These are phyloP conservation scores for Clarkia xantiana DNA, from an alignment of 345 rosid genomes.

Conservation along the genomic window DNA sequence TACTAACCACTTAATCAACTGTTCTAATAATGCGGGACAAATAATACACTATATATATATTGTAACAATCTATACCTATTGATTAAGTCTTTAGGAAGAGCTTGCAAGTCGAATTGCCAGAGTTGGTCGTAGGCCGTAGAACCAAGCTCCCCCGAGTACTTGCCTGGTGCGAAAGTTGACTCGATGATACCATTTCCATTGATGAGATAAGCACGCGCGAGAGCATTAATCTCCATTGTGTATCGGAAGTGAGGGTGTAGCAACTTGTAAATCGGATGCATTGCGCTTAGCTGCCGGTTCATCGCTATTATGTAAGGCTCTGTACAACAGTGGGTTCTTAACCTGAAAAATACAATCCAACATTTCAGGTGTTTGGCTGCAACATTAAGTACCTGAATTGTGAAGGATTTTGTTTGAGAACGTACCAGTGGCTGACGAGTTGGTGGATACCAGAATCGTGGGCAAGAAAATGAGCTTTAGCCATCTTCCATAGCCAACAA, in stretches of 20 bases:
- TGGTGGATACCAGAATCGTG: constrained; percentile 59
- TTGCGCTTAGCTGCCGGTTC: constrained; percentile 49
- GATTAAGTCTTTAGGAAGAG: constrained; percentile 41
- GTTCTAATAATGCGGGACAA: no score
- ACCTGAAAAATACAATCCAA: constrained; percentile 33
- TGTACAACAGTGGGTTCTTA: constrained; percentile 47
- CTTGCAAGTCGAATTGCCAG: constrained; percentile 46
- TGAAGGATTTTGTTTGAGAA: no score
- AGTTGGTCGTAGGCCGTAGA: constrained; percentile 33
- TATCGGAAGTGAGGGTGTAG: constrained; percentile 63
- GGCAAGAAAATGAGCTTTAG: constrained; percentile 52
- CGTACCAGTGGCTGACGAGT: constrained; percentile 63
- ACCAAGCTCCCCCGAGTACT: constrained; percentile 38
- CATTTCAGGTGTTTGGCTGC: no score
- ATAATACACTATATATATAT: no score
- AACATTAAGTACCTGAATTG: no score
- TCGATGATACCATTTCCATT: constrained; percentile 56
- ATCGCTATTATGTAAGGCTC: constrained; percentile 67
- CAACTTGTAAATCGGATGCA: constrained; percentile 56
- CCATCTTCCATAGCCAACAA: constrained; percentile 57
- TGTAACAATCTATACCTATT: constrained; percentile 27
- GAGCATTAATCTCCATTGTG: constrained; percentile 66
- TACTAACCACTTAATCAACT: no score
- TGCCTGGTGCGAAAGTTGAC: constrained; percentile 38
- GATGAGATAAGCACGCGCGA: constrained; percentile 42